A percentile compares a stretch with the other conserved stretches of the same genome.
These are phyloP conservation scores for Thuja plicata DNA, from an alignment of 83 land plant genomes.

Conservation along the genomic window DNA sequence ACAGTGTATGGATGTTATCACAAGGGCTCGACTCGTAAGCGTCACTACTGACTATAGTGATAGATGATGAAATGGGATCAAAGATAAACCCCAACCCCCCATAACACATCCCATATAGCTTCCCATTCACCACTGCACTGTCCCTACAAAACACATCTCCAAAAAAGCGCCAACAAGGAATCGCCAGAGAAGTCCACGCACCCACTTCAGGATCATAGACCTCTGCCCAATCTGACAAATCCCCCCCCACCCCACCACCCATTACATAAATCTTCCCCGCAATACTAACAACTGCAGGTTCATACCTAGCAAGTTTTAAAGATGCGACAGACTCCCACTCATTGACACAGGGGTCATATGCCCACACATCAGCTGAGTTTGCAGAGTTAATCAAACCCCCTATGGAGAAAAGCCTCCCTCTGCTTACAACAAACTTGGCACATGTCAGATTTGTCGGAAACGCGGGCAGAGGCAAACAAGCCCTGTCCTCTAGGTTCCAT, in stretches of 20 bases:
- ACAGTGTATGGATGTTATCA: not conserved
- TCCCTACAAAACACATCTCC: conserved; percentile 7
- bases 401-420: conserved; percentile 6
- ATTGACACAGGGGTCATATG: conserved; percentile 7
- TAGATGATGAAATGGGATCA: conserved; percentile 1
- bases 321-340: conserved; percentile 1
- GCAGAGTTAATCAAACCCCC: conserved; percentile 7
- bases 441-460: not conserved
- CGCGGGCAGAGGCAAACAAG: not conserved
- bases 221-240: conserved; percentile 7
- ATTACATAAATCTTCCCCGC: conserved; percentile 4
- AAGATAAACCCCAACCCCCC: conserved; percentile 14
- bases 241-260: not conserved
- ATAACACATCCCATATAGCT: conserved; percentile 4
- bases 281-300: conserved; percentile 5
- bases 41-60: not conserved
- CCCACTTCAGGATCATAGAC: not conserved
- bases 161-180: not conserved
- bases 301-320: not conserved
- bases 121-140: conserved; percentile 10
- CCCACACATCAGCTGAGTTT: not conserved
- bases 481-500: not conserved
- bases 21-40: not conserved
- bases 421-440: conserved; percentile 10
- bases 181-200: not conserved